These are phyloP conservation scores for Suillus clintonianus DNA, from an alignment of 768 basidiomycete genomes.

Conservation along the genomic window DNA sequence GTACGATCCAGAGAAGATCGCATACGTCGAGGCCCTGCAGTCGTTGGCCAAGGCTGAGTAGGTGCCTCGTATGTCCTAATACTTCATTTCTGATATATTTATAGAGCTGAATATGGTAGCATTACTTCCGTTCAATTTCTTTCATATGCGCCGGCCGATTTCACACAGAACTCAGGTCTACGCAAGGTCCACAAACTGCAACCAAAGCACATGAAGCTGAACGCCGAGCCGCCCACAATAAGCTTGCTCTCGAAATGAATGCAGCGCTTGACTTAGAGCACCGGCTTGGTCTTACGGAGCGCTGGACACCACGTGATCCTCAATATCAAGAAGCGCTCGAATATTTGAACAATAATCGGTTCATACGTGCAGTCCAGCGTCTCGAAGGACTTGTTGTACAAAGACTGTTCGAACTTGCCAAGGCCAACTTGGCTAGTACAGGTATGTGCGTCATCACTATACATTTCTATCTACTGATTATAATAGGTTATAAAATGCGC, in stretches of 20 bases:
- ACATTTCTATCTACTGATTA: no score
- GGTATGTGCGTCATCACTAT: no score
- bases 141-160: conserved; percentile 14
- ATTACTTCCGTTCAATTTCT: conserved; percentile 12
- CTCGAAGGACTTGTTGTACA: conserved; percentile 38
- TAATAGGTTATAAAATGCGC: no score
- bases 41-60: no score
- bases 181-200: conserved; percentile 19
- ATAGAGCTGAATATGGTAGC: conserved; percentile 14
- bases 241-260: conserved; percentile 12
- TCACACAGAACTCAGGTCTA: conserved; percentile 9
- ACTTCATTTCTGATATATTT: background rate
- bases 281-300: conserved; percentile 21
- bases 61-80: no score
- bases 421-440: conserved; percentile 36
- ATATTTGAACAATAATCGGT: conserved; percentile 13
- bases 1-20: no score
- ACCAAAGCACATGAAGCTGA: conserved; percentile 20
- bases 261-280: conserved; percentile 20
- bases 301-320: conserved; percentile 26
- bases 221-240: conserved; percentile 15
- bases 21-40: no score
- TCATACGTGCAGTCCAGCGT: conserved; percentile 31
- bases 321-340: conserved; percentile 24
- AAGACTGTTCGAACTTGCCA: conserved; percentile 40